These are phyloP conservation scores for Penicillium nordicum DNA, from an alignment of 2,329 filamentous ascomycete genomes.

Conservation along the genomic window DNA sequence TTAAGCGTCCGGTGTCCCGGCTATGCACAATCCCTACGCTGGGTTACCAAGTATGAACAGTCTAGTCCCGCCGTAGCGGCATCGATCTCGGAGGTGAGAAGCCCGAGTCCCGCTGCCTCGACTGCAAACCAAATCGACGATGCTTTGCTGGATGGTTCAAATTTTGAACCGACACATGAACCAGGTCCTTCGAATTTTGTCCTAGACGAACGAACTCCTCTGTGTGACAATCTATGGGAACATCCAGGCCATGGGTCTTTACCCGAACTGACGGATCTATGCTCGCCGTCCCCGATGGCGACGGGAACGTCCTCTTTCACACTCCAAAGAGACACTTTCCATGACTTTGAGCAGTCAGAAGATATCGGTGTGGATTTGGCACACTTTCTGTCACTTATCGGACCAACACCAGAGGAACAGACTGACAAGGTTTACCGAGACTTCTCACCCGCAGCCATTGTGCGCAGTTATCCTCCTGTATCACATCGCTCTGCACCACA, in stretches of 20 bases:
- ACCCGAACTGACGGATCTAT: constrained; percentile 34
- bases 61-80: constrained; percentile 13
- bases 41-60: constrained; percentile 36
- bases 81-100: constrained; percentile 10
- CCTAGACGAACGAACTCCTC: constrained; percentile 15
- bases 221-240: constrained; percentile 35
- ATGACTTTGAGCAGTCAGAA: constrained; percentile 19
- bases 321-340: constrained; percentile 12
- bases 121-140: constrained; percentile 7
- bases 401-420: constrained; percentile 17
- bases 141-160: constrained; percentile 5
- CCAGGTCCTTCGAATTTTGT: constrained; percentile 8
- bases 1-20: constrained; percentile 38
- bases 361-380: constrained; percentile 23
- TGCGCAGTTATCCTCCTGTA: constrained; percentile 33
- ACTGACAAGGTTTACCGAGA: constrained; percentile 16
- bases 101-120: constrained; percentile 10
- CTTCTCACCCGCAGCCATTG: constrained; percentile 34
- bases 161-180: background rate
- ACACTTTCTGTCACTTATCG: constrained; percentile 27
- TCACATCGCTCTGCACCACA: constrained; percentile 19
- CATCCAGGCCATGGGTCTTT: constrained; percentile 27
- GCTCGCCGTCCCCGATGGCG: constrained; percentile 23
- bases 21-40: constrained; percentile 37
- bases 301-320: constrained; percentile 15